These are phyloP conservation scores for Eremochloa ophiuroides DNA, from an alignment of 176 grass and related monocot species.

Conservation along the genomic window DNA sequence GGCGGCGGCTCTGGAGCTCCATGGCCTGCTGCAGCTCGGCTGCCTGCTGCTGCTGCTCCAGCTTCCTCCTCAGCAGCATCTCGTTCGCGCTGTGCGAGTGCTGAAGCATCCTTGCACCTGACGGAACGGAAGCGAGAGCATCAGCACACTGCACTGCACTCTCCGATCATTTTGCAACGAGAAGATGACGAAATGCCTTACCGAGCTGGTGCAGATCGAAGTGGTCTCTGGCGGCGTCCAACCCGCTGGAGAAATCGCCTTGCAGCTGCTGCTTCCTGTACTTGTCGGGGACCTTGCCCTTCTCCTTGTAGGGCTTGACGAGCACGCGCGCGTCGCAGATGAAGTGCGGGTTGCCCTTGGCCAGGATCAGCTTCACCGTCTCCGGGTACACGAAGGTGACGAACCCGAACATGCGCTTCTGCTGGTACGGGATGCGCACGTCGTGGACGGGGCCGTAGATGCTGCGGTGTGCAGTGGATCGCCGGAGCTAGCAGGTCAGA, in stretches of 20 bases:
- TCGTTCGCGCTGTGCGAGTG: conserved; percentile 58
- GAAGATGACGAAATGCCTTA: conserved; percentile 7
- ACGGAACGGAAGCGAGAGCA: neutral
- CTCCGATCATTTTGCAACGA: neutral
- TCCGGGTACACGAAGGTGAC: conserved; percentile 98
- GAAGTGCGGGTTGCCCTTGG: conserved; percentile 98
- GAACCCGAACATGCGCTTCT: conserved; percentile 99
- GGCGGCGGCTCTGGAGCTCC: conserved; percentile 73
- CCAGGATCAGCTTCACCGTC: conserved; percentile 94
- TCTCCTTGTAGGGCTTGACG: conserved; percentile 99
- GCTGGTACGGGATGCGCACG: conserved; percentile 95
- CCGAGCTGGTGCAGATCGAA: conserved; percentile 93
- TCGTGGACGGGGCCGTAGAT: conserved; percentile 98
- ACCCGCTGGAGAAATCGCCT: conserved; percentile 59
- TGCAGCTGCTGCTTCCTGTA: conserved; percentile 82
- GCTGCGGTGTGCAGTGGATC: too few species aligned
- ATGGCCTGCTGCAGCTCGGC: conserved; percentile 84
- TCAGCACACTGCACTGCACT: too few species aligned
- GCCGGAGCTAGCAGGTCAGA: too few species aligned
- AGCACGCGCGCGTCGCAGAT: conserved; percentile 97
- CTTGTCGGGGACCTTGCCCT: conserved; percentile 98
- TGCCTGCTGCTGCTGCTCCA: conserved; percentile 94
- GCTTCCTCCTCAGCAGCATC: conserved; percentile 74
- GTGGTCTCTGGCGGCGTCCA: conserved; percentile 55
- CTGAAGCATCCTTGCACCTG: conserved; percentile 85